A percentile compares a stretch with the other conserved stretches of the same genome.
These are phyloP conservation scores for Neurospora sp. DNA, from an alignment of 495 filamentous ascomycete species.

Conservation along the genomic window DNA sequence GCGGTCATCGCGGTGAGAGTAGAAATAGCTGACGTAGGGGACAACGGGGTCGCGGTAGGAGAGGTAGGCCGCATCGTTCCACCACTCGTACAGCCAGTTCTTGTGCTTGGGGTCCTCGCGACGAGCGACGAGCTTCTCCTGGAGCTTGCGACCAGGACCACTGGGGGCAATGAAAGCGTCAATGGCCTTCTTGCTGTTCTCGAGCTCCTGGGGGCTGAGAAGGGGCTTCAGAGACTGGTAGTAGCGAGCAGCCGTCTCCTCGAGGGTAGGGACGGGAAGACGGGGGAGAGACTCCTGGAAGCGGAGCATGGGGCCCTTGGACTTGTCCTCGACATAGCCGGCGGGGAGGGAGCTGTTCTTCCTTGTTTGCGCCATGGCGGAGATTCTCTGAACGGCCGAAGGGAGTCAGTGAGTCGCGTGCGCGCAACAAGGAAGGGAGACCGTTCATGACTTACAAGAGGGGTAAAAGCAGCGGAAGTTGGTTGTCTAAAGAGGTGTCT, in stretches of 20 bases:
- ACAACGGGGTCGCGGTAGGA: slow-evolving; percentile 91
- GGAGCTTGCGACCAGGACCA: slow-evolving; percentile 72
- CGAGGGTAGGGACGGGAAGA: slow-evolving; percentile 83
- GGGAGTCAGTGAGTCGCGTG: not conserved
- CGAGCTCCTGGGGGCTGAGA: slow-evolving; percentile 60
- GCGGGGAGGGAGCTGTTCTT: slow-evolving; percentile 50
- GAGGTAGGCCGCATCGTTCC: slow-evolving; percentile 90
- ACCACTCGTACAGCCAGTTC: slow-evolving; percentile 98
- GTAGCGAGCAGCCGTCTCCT: slow-evolving; percentile 87
- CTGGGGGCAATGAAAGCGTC: slow-evolving; percentile 73
- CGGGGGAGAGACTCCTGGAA: slow-evolving; percentile 92
- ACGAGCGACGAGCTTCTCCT: slow-evolving; percentile 75
- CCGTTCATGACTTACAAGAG: slow-evolving; percentile 3
- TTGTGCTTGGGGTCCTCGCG: slow-evolving; percentile 73
- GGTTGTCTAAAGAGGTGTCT: slow-evolving; percentile 17
- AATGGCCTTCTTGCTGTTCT: slow-evolving; percentile 70
- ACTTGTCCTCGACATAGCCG: slow-evolving; percentile 84
- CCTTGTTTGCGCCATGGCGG: slow-evolving; percentile 41
- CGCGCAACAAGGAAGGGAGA: not conserved
- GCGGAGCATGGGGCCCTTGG: slow-evolving; percentile 86
- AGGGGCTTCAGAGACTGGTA: slow-evolving; percentile 85
- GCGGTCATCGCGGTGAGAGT: slow-evolving; percentile 92
- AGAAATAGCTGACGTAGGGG: slow-evolving; percentile 99
- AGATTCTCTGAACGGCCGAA: slow-evolving; percentile 22
- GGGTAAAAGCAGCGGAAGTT: slow-evolving; percentile 9